phyloP scores from a whole-genome alignment of 768 basidiomycete genomes.

The Leccinum longicurvipes region DNA sequence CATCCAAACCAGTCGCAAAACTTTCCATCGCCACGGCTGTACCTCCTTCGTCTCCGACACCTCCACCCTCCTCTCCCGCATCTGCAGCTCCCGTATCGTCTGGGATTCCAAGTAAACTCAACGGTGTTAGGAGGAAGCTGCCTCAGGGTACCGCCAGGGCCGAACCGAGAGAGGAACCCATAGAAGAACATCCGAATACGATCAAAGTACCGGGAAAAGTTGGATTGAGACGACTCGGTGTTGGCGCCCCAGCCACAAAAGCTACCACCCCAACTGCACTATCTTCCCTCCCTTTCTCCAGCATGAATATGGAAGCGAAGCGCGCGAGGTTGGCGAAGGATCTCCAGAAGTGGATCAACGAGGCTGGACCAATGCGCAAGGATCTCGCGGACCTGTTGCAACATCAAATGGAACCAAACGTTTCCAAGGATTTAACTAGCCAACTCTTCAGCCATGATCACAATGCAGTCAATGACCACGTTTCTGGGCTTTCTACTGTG shows the following conservation, averaged over 20 bases:
- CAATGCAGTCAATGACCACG: conserved; percentile 89
- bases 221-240: conserved; percentile 46
- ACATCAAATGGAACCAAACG: conserved; percentile 86
- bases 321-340: conserved; percentile 72
- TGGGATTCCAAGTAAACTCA: conserved; percentile 41
- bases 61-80: conserved; percentile 48
- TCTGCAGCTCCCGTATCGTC: conserved; percentile 32
- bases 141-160: conserved; percentile 56
- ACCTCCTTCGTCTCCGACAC: conserved; percentile 30
- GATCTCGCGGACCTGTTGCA: conserved; percentile 85
- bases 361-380: conserved; percentile 76
- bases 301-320: conserved; percentile 44
- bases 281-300: conserved; percentile 34
- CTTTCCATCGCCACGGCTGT: conserved; percentile 16
- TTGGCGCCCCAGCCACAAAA: conserved; percentile 30
- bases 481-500: conserved; percentile 70
- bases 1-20: conserved; percentile 30
- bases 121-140: conserved; percentile 69
- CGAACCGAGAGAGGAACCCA: conserved; percentile 39
- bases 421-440: conserved; percentile 69
- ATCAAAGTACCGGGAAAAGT: conserved; percentile 35
- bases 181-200: conserved; percentile 32
- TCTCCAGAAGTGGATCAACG: conserved; percentile 78
- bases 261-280: conserved; percentile 32
- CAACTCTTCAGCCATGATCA: conserved; percentile 94